Percentiles rank a stretch among this genome's conserved stretches.
Conservation (phyloP, 2,329 filamentous ascomycete species). For the Trichoderma hamatum region DNA sequence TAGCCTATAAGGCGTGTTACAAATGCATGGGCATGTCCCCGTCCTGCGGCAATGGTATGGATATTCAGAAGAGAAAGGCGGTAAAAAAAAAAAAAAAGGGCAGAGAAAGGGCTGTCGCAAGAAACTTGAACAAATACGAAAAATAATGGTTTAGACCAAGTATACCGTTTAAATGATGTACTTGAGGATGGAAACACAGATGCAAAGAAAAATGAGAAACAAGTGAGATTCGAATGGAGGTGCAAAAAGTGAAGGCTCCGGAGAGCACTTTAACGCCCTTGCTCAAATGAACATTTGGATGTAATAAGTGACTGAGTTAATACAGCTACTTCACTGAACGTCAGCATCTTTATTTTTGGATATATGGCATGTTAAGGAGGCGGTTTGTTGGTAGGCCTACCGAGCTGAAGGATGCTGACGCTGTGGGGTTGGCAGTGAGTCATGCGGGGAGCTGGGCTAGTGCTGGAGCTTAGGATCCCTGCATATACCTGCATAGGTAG, state of each 20-base stretch:
- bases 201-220: not conserved
- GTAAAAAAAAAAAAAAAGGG: not conserved
- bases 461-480: not conserved
- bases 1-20: too few species aligned
- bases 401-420: not conserved
- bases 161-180: not conserved
- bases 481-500: too few species aligned
- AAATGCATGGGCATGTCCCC: too few species aligned
- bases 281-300: too few species aligned
- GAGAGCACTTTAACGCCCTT: too few species aligned
- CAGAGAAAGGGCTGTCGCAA: not conserved
- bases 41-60: too few species aligned
- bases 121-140: not conserved
- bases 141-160: not conserved
- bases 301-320: too few species aligned
- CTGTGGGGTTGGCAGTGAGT: not conserved
- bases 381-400: not conserved
- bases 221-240: not conserved
- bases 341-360: constrained; percentile 1
- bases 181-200: not conserved
- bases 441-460: not conserved
- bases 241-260: constrained; percentile 21
- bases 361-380: not conserved
- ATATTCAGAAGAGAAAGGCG: too few species aligned
- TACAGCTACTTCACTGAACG: constrained; percentile 22